Evolutionary conservation across 2,329 filamentous ascomycete species (phyloP), one percentile per base, ranked within the genome.

Genomic region (Epichloe uncinata): DNA sequence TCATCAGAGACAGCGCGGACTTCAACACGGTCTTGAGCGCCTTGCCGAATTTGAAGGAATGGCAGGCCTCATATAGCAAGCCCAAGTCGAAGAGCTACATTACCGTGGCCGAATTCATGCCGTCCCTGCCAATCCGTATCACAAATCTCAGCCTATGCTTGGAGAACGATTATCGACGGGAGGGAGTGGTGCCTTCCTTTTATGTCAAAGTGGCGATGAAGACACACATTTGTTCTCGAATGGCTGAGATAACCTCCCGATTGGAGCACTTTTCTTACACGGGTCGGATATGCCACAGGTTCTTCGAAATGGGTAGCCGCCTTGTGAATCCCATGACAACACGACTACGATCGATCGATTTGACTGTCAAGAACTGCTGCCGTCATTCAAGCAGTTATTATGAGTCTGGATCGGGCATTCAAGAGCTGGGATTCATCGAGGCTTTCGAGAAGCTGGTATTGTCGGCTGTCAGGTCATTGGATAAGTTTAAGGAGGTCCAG

Each of bases 331-430:
- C 73, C 40, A 64, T 73, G 42, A 66, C 70, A 15, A 71, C 73
- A 7, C 68, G 68, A 15, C 73, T 88, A 42, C 79, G 79, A 63
- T 82, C 79, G 2, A 72, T 88, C 20, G 84, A 88, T 57, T 65
- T 88, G 42, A 82, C 82, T 0, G 81, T 88, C 50, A 86, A 86
- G 66, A 86, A 86, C 53, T 84, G 82, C 61, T 89, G 85, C 57
- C 77, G 82, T 3, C 68, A 73, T 42, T 62, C 72, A 52, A 63
- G 67, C 44, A 67, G 68, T 54, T 81, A 72, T 69, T 74, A 80
- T 54, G 82, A 85, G 56, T 75, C 76, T 0, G 82, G 81, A 3
- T 83, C 81, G 2, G 82, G 83, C 0, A 84, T 87, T 52, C 82
- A 81, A 18, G 83, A 87, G 57, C 77, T 83, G 69, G 73, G 78